These are phyloP conservation scores for Nigrospora sphaerica DNA, from an alignment of 2,329 filamentous ascomycete genomes.

Conservation along the genomic window DNA sequence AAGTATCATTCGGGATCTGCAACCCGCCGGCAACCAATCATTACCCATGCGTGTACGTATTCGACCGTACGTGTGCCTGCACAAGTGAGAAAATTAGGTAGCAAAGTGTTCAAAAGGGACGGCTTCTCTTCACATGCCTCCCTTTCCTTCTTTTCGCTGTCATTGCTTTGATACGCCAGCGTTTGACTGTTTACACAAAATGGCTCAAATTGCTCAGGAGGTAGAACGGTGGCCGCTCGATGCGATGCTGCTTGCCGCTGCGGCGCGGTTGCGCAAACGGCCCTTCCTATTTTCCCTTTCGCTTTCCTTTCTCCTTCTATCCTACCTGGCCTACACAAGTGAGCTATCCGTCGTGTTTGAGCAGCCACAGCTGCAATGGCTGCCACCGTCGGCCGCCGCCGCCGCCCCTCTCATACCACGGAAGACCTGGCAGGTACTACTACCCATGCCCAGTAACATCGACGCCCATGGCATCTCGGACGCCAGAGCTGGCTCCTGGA, in stretches of 20 bases:
- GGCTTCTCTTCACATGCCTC: too few relatives aligned
- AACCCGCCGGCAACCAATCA: too few relatives aligned
- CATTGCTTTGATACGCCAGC: too few relatives aligned
- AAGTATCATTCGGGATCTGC: too few relatives aligned
- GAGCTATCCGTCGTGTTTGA: background rate
- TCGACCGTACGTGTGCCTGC: too few relatives aligned
- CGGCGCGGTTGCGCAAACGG: background rate
- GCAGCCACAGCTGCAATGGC: background rate
- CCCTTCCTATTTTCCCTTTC: background rate
- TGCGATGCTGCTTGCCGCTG: background rate
- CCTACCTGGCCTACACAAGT: background rate
- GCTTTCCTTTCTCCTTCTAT: background rate
- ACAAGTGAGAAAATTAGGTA: too few relatives aligned
- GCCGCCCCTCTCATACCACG: slow-evolving; percentile 26
- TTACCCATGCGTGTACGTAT: too few relatives aligned
- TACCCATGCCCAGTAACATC: slow-evolving; percentile 1
- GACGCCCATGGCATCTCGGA: slow-evolving; percentile 1
- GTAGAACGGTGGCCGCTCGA: background rate
- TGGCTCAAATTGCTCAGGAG: background rate
- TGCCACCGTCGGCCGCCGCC: background rate
- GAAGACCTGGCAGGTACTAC: slow-evolving; percentile 8
- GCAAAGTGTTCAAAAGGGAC: too few relatives aligned
- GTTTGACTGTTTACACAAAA: too few relatives aligned
- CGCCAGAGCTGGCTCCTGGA: slow-evolving; percentile 3
- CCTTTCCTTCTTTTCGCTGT: too few relatives aligned